Evolutionary conservation across 768 basidiomycete genomes (phyloP).

Genomic region (Lactarius sp.): DNA sequence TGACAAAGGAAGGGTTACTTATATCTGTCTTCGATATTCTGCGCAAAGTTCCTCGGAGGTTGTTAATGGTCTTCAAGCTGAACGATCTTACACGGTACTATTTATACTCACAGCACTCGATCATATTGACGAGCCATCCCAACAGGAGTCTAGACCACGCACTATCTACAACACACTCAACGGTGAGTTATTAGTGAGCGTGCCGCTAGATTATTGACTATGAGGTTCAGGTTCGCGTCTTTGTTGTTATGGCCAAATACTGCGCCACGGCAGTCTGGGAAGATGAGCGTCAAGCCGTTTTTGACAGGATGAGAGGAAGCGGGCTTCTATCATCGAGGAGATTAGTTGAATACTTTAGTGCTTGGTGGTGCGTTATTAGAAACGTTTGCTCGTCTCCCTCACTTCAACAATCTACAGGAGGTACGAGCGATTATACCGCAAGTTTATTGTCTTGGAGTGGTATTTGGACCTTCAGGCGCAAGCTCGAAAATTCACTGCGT

Average conservation of each 20-base stretch:
- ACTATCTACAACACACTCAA: conserved; percentile 82
- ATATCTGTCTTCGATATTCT: conserved; percentile 84
- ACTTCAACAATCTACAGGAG: conserved; percentile 40
- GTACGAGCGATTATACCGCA: conserved; percentile 50
- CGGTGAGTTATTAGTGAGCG: conserved; percentile 37
- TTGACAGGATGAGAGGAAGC: conserved; percentile 40
- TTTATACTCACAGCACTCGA: not conserved
- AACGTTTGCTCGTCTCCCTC: not conserved
- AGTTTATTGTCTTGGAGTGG: conserved; percentile 50
- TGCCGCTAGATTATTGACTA: conserved; percentile 1
- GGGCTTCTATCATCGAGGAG: conserved; percentile 49
- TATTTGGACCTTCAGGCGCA: conserved; percentile 61
- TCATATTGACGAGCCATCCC: not conserved
- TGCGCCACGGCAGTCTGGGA: conserved; percentile 77
- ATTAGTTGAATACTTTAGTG: conserved; percentile 45
- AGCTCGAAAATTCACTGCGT: conserved; percentile 49
- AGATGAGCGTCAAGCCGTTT: conserved; percentile 46
- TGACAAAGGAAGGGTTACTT: conserved; percentile 77
- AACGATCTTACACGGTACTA: conserved; percentile 78
- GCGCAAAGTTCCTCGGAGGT: conserved; percentile 76
- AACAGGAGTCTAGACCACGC: conserved; percentile 74
- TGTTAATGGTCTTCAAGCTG: conserved; percentile 78
- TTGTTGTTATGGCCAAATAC: conserved; percentile 86
- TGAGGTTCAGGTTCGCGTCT: conserved; percentile 65
- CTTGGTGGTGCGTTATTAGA: conserved; percentile 60